A percentile compares a stretch with the other conserved stretches of the same genome.
Evolutionary conservation across 352 stramenopile genomes (phyloP).

Genomic region (Pythium aristosporum): DNA sequence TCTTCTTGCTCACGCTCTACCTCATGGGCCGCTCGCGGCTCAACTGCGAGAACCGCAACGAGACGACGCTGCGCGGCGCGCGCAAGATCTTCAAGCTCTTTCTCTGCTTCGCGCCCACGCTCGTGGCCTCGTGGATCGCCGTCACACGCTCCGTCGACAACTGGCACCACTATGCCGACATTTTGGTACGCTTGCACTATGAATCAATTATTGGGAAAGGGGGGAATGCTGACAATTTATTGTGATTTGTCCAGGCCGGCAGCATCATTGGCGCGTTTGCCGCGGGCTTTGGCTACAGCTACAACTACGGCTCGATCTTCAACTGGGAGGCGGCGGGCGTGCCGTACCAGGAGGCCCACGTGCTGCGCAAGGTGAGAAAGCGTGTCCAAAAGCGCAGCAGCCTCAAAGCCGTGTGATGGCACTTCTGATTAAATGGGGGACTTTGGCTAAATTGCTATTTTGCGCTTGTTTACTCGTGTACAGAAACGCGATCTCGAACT

Average conservation of each 20-base stretch:
- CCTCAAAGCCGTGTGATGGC: conserved; percentile 19
- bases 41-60: conserved; percentile 46
- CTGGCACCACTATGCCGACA: conserved; percentile 85
- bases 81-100: conserved; percentile 70
- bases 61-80: conserved; percentile 46
- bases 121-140: conserved; percentile 68
- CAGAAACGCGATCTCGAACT: conserved; percentile 32
- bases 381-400: conserved; percentile 4
- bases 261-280: conserved; percentile 49
- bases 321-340: conserved; percentile 55
- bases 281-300: conserved; percentile 48
- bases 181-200: conserved; percentile 41
- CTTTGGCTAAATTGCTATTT: not conserved
- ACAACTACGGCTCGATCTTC: conserved; percentile 76
- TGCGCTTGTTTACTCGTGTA: conserved; percentile 5
- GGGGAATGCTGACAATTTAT: not conserved
- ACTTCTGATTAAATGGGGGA: conserved; percentile 2
- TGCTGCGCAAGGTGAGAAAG: conserved; percentile 41
- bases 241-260: conserved; percentile 24
- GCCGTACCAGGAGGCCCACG: conserved; percentile 51
- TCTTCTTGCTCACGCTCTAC: conserved; percentile 79
- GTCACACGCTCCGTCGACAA: conserved; percentile 81
- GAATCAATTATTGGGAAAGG: not conserved
- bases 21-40: conserved; percentile 65
- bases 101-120: conserved; percentile 55